These are phyloP conservation scores for Begonia loranthoides DNA, from an alignment of 306 rosid genomes.

Conservation along the genomic window DNA sequence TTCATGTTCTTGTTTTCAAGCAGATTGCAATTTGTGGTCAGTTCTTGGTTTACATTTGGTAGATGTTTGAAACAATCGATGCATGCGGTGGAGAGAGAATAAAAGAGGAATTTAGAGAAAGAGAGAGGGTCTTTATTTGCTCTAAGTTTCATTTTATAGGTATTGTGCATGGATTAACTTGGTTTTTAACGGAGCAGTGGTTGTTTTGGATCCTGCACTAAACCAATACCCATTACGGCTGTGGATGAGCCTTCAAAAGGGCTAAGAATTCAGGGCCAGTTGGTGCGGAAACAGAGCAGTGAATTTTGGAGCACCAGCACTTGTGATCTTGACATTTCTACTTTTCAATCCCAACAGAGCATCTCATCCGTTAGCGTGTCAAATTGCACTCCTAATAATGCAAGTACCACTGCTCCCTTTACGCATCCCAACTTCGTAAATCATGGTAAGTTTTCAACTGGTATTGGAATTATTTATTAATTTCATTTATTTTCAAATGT, in stretches of 20 bases:
- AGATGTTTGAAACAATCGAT: no score
- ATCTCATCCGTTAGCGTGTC: slow-evolving; percentile 67
- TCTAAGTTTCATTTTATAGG: no score
- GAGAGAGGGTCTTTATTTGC: no score
- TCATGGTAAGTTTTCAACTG: slow-evolving; percentile 39
- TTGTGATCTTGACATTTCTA: slow-evolving; percentile 61
- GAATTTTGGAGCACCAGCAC: slow-evolving; percentile 99
- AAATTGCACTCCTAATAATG: slow-evolving; percentile 41
- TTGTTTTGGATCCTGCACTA: slow-evolving; percentile 96
- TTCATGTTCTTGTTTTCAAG: background rate
- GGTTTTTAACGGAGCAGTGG: slow-evolving; percentile 91
- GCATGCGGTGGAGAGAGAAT: no score
- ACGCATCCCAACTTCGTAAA: slow-evolving; percentile 53
- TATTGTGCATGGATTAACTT: slow-evolving; percentile 36
- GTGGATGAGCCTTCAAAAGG: slow-evolving; percentile 95
- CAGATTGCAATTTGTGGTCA: no score
- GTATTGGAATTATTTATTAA: no score
- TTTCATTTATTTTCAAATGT: no score
- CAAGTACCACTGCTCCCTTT: slow-evolving; percentile 26
- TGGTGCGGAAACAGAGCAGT: slow-evolving; percentile 56
- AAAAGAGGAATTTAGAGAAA: no score
- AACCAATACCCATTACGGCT: slow-evolving; percentile 84
- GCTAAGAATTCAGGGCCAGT: slow-evolving; percentile 60
- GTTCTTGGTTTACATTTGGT: no score
- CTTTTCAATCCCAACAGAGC: slow-evolving; percentile 74